Base-by-base conservation (phyloP, 2,329 filamentous ascomycete species). In the Cercospora janseana region DNA sequence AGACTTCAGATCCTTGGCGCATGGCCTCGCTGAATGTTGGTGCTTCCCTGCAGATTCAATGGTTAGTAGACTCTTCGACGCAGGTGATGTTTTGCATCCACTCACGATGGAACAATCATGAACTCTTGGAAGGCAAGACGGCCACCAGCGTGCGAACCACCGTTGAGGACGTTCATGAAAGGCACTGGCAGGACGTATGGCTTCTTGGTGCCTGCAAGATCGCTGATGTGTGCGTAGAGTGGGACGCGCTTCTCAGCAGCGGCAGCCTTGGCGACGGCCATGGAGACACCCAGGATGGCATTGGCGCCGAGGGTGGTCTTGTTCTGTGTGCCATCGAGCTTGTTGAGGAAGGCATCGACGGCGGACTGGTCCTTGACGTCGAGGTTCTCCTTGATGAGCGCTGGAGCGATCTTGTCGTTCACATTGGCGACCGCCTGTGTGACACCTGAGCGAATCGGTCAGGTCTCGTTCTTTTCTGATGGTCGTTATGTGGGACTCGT, bases 1-100 rank as follows among this genome's bases (percentile, higher is more conserved):
- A 98, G 67, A 96, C 90, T 78, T 98, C 93, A 66, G 92, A 77
- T 74, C 93, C 93, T 77, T 95, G 89, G 73, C 92, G 91, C 78
- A 98, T 85, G 70, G 86, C 93, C 81, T 98, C 93, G 64, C 85
- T 83, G 84, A 98, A 98, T 58, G 87, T 85, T 55, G 90, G 86
- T 62, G 93, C 93, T 27, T 57, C 56, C 21, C 58, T 60, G 47
- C 16, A 10, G 34, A 26, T 56, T 43, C 50, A 32, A 26, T n/a
- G n/a, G 47, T 63, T 24, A 64, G 59, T 46, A 4, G 10, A 12
- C 10, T 12, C 32, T 15, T 9, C 20, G 6, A 26, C 12, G 2
- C 38, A 45, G 23, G 16, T 9, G 27, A 24, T 27, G 23, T 27
- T 24, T 34, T 3, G 27, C 4, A 9, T 38, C 41, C 32, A 32